phyloP scores from a whole-genome alignment of 805 yeast species.

The Metschnikowia bowlesiae region DNA sequence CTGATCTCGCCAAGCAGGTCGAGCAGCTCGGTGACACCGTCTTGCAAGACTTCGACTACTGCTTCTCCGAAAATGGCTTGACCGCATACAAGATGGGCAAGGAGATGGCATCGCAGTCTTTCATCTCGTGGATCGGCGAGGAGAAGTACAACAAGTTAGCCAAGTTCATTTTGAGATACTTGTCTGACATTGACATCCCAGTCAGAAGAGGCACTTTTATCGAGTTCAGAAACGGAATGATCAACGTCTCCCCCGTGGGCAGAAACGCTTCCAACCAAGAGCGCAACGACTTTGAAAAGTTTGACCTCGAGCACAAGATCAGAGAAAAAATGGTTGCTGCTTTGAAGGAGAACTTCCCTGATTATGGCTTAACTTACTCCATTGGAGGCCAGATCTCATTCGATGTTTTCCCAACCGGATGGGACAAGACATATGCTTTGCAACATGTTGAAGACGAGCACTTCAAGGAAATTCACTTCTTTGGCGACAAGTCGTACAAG shows the following conservation, averaged over 20 bases:
- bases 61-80: conserved; percentile 96
- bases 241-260: conserved; percentile 96
- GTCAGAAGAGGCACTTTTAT: conserved; percentile 97
- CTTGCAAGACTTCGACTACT: conserved; percentile 81
- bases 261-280: conserved; percentile 95
- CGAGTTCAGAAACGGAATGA: conserved; percentile 99
- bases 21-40: conserved; percentile 89
- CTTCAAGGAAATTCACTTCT: conserved; percentile 88
- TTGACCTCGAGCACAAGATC: conserved; percentile 72
- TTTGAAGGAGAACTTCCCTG: conserved; percentile 76
- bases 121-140: conserved; percentile 93
- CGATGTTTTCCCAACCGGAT: conserved; percentile 99
- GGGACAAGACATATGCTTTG: conserved; percentile 99
- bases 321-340: conserved; percentile 85
- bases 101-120: conserved; percentile 87
- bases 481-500: conserved; percentile 94
- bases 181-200: conserved; percentile 85
- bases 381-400: conserved; percentile 99
- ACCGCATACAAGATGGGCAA: conserved; percentile 93
- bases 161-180: conserved; percentile 78
- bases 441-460: conserved; percentile 85
- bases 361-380: conserved; percentile 85
- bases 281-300: conserved; percentile 88
- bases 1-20: conserved; percentile 87
- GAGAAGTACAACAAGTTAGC: conserved; percentile 87